phyloP scores from a whole-genome alignment of 176 grass and related monocot species.

The Zoysia pacifica region DNA sequence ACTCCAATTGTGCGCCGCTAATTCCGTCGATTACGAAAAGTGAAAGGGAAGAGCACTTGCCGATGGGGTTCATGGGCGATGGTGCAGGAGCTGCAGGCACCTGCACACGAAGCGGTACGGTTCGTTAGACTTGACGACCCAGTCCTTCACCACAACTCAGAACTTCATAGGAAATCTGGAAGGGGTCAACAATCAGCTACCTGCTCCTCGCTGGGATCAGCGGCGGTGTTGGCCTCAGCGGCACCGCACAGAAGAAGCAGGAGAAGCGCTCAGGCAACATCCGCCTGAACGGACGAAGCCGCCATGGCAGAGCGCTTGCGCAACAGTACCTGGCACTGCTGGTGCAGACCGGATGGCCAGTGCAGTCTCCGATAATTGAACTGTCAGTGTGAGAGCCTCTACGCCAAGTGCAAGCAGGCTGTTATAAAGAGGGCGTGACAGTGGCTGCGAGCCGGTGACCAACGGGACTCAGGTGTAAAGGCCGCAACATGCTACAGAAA shows the following conservation, averaged over 20 bases:
- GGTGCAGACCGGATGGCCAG: background rate
- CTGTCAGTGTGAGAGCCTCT: background rate
- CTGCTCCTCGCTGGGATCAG: background rate
- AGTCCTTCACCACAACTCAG: background rate
- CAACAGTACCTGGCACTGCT: background rate
- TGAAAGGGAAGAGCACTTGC: background rate
- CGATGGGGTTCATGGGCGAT: slow-evolving; percentile 2
- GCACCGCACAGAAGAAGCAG: background rate
- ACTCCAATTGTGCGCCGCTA: background rate
- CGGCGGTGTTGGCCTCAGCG: background rate
- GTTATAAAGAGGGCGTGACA: background rate
- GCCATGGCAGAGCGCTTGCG: background rate
- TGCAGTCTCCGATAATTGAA: background rate
- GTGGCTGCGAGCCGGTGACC: background rate
- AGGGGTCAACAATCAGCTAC: background rate
- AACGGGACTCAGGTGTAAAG: slow-evolving; percentile 6
- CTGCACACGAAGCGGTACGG: background rate
- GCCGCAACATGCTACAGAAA: background rate
- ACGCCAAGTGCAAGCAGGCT: background rate
- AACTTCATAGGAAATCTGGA: background rate
- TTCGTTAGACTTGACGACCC: background rate
- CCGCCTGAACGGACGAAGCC: background rate
- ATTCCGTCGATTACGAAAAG: background rate
- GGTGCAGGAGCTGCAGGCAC: background rate
- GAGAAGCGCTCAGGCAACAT: background rate